phyloP scores from a whole-genome alignment of 306 rosid genomes.

The Hippophae tibetana region DNA sequence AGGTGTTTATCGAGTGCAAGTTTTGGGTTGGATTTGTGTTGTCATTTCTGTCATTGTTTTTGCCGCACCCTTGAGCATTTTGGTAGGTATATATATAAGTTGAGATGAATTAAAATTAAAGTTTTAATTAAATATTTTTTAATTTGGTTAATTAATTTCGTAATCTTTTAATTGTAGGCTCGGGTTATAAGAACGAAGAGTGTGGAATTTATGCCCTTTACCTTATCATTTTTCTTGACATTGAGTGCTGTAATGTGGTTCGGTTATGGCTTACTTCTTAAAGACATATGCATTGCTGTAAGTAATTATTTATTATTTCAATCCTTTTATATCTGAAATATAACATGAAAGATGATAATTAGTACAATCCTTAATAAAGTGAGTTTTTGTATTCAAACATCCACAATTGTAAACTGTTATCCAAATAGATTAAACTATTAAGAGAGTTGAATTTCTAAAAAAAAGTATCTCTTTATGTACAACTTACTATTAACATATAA shows the following conservation, averaged over 20 bases:
- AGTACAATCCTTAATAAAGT: too few species aligned
- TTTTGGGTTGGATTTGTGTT: conserved; percentile 80
- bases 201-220: conserved; percentile 76
- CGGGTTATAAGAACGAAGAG: conserved; percentile 70
- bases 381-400: too few species aligned
- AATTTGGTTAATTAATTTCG: not conserved
- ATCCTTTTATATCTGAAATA: too few species aligned
- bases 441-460: too few species aligned
- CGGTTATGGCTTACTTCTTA: conserved; percentile 56
- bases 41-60: conserved; percentile 51
- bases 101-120: not conserved
- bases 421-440: too few species aligned
- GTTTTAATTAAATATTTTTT: not conserved
- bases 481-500: not conserved
- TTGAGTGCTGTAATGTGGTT: conserved; percentile 84
- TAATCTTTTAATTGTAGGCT: conserved; percentile 29
- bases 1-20: conserved; percentile 30
- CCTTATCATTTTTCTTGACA: conserved; percentile 63
- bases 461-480: too few species aligned
- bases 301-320: conserved; percentile 13
- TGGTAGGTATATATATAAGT: conserved; percentile 41
- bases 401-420: too few species aligned
- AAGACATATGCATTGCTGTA: conserved; percentile 74
- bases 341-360: too few species aligned
- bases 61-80: conserved; percentile 70